These are phyloP conservation scores for Globisporangium acanthophoron DNA, from an alignment of 352 stramenopile species.

Conservation along the genomic window DNA sequence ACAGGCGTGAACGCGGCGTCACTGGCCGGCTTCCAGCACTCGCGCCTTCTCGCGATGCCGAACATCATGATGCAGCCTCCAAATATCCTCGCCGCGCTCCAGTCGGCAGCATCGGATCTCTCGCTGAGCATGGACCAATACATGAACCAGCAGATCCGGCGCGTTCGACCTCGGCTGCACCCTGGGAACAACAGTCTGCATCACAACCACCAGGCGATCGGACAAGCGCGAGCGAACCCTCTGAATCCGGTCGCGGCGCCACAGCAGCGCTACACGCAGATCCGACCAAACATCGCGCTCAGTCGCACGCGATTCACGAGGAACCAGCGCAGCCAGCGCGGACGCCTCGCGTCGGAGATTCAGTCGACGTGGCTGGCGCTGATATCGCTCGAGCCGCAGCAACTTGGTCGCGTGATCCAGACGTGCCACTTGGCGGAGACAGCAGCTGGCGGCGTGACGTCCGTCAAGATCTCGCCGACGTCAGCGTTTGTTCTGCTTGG, in stretches of 20 bases:
- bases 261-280: constrained; percentile 73
- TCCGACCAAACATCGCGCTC: constrained; percentile 80
- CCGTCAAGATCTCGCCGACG: constrained; percentile 86
- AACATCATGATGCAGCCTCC: constrained; percentile 30
- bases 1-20: constrained; percentile 8
- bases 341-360: constrained; percentile 68
- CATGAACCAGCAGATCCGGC: constrained; percentile 78
- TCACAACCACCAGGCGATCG: constrained; percentile 18
- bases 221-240: constrained; percentile 17
- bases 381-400: constrained; percentile 74
- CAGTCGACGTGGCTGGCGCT: constrained; percentile 84
- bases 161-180: constrained; percentile 62
- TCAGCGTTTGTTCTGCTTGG: constrained; percentile 82
- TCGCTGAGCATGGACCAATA: constrained; percentile 76
- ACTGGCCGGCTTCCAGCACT: constrained; percentile 9
- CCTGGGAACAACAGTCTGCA: constrained; percentile 17
- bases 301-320: constrained; percentile 73
- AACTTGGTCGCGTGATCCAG: constrained; percentile 75
- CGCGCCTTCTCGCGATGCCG: constrained; percentile 13
- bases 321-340: constrained; percentile 67
- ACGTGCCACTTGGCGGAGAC: constrained; percentile 79
- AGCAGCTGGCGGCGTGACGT: constrained; percentile 80
- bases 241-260: constrained; percentile 14
- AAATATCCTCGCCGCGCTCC: constrained; percentile 58
- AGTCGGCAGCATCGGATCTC: constrained; percentile 50